A percentile compares a stretch with the other conserved stretches of the same genome.
Conservation (phyloP, 1,284 basidiomycete species). For the Lignosus rhinocerotis region DNA sequence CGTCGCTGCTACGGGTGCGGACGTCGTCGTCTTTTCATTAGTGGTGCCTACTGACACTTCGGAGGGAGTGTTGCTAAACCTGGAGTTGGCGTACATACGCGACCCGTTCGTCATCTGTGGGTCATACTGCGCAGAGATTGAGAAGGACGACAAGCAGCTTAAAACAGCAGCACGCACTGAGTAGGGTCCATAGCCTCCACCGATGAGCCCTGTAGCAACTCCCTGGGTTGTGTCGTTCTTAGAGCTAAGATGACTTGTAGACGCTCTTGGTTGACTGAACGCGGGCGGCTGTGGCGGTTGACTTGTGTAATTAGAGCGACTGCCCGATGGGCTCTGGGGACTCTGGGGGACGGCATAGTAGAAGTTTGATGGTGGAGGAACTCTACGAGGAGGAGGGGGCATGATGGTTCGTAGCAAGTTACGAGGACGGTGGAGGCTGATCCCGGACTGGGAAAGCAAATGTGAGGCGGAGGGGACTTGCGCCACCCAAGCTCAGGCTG, state of each 20-base stretch:
- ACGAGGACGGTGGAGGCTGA: background rate
- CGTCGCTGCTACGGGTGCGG: slow-evolving; percentile 48
- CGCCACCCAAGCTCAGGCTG: slow-evolving; percentile 13
- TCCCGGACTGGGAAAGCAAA: slow-evolving; percentile 7
- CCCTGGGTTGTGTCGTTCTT: slow-evolving; percentile 63
- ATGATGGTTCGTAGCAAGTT: slow-evolving; percentile 26
- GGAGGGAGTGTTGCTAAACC: slow-evolving; percentile 64
- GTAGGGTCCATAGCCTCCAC: slow-evolving; percentile 77
- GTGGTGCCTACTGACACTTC: slow-evolving; percentile 51
- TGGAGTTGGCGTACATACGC: slow-evolving; percentile 44
- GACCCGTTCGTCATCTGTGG: slow-evolving; percentile 46
- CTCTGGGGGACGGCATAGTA: slow-evolving; percentile 54
- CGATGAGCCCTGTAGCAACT: slow-evolving; percentile 73
- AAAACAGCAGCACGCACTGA: slow-evolving; percentile 46
- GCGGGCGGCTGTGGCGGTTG: slow-evolving; percentile 31
- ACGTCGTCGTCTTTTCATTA: slow-evolving; percentile 43
- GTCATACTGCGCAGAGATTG: slow-evolving; percentile 48
- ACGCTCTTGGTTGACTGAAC: slow-evolving; percentile 26
- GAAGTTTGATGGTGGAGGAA: slow-evolving; percentile 39
- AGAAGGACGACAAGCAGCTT: background rate
- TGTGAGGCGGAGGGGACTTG: slow-evolving; percentile 11
- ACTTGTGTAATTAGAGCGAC: slow-evolving; percentile 26
- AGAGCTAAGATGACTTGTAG: slow-evolving; percentile 28
- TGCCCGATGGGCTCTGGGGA: slow-evolving; percentile 31
- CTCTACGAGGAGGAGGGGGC: slow-evolving; percentile 39